Percentiles rank a stretch among this genome's conserved stretches.
Evolutionary conservation across 345 rosid genomes (phyloP).

Genomic region (Kandelia obovata): DNA sequence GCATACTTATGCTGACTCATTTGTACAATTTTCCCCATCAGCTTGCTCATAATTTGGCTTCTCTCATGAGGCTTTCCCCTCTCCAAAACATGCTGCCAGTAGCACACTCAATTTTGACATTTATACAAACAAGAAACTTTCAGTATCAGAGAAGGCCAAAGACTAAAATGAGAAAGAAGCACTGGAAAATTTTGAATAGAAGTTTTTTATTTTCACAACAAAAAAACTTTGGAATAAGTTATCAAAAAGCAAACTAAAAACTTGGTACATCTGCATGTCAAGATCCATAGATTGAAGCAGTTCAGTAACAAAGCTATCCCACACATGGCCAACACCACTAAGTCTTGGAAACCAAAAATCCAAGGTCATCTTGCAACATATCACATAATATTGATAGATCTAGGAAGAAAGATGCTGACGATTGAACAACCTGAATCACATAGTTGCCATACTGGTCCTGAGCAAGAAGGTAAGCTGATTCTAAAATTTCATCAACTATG

Average conservation of each 20-base stretch:
- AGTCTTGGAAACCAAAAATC: too few species aligned
- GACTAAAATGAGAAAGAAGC: too few species aligned
- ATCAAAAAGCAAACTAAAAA: too few species aligned
- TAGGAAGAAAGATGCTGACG: not conserved
- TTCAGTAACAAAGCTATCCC: too few species aligned
- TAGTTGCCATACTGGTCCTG: conserved; percentile 98
- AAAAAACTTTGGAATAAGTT: too few species aligned
- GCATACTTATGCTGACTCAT: conserved; percentile 99
- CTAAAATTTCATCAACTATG: conserved; percentile 87
- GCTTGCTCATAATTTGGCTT: conserved; percentile 63
- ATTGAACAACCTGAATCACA: conserved; percentile 72
- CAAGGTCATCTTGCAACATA: too few species aligned
- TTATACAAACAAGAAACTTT: not conserved
- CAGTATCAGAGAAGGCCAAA: too few species aligned
- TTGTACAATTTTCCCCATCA: conserved; percentile 77
- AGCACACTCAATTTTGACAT: not conserved
- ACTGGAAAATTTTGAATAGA: too few species aligned
- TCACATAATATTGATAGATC: not conserved
- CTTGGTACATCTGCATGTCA: too few species aligned
- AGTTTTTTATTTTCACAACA: too few species aligned
- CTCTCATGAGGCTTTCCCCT: conserved; percentile 81
- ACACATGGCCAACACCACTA: too few species aligned
- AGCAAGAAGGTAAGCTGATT: conserved; percentile 73
- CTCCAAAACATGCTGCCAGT: conserved; percentile 79
- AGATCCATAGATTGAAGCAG: too few species aligned